These are phyloP conservation scores for Zizania palustris DNA, from an alignment of 202 grass and related monocot genomes.

Conservation along the genomic window DNA sequence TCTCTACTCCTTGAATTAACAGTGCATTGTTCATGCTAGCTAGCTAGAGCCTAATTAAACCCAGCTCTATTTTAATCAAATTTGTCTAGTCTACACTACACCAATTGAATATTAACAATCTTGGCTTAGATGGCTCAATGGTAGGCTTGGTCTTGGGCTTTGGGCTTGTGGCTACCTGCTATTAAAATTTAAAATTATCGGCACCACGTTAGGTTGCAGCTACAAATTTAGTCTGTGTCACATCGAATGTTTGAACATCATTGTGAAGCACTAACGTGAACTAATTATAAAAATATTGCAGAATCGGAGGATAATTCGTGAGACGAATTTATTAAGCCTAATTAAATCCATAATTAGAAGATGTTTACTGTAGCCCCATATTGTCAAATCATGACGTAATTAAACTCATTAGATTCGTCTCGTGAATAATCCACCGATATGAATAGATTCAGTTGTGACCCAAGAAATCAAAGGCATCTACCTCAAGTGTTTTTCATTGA, in stretches of 20 bases:
- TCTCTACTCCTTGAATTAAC: not conserved
- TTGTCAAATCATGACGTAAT: too few relatives aligned
- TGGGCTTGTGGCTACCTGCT: slow-evolving; percentile 33
- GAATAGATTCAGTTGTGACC: too few relatives aligned
- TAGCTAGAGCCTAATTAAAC: slow-evolving; percentile 36
- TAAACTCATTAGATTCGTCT: too few relatives aligned
- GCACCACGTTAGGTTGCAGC: slow-evolving; percentile 42
- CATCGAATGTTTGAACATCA: too few relatives aligned
- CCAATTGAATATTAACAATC: not conserved
- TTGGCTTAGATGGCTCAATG: slow-evolving; percentile 49
- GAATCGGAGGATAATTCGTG: too few relatives aligned
- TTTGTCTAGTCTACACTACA: slow-evolving; percentile 31
- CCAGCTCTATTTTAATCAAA: not conserved
- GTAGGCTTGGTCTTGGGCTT: slow-evolving; percentile 54
- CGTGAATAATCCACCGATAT: too few relatives aligned
- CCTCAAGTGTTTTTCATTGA: slow-evolving; percentile 32
- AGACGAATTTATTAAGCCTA: too few relatives aligned
- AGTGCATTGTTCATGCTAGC: slow-evolving; percentile 22
- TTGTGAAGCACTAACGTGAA: too few relatives aligned
- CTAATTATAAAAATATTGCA: too few relatives aligned
- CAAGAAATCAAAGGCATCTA: slow-evolving; percentile 41
- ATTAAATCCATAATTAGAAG: too few relatives aligned
- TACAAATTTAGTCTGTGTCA: too few relatives aligned
- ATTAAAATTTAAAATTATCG: slow-evolving; percentile 44
- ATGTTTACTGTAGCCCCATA: too few relatives aligned